phyloP scores from a whole-genome alignment of 371 early-diverging fungal species.

The Mucor racemosus region DNA sequence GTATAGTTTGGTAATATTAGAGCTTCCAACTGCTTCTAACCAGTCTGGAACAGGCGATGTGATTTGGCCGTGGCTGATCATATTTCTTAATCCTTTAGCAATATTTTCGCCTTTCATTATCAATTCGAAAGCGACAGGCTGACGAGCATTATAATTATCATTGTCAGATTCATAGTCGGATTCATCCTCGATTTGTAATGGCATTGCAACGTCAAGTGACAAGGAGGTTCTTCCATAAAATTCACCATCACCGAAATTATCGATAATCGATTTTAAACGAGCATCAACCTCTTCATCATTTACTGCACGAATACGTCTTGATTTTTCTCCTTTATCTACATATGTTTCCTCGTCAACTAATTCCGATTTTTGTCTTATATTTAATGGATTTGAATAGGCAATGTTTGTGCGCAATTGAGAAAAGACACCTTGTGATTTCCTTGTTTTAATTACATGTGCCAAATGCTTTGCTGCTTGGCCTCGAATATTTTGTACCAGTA shows the following conservation, averaged over 20 bases:
- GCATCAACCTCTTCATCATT: slow-evolving; percentile 23
- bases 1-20: slow-evolving; percentile 22
- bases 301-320: slow-evolving; percentile 39
- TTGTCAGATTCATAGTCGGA: background rate
- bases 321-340: slow-evolving; percentile 24
- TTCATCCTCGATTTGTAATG: background rate
- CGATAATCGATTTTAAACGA: slow-evolving; percentile 14
- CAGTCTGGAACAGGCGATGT: slow-evolving; percentile 48
- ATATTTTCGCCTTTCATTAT: slow-evolving; percentile 54
- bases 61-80: slow-evolving; percentile 44
- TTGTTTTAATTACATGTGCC: slow-evolving; percentile 37
- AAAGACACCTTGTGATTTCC: slow-evolving; percentile 49
- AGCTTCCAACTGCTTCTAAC: slow-evolving; percentile 36
- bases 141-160: background rate
- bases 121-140: slow-evolving; percentile 27
- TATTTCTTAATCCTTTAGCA: slow-evolving; percentile 50
- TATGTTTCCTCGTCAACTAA: slow-evolving; percentile 12
- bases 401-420: slow-evolving; percentile 47
- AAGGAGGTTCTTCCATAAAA: background rate
- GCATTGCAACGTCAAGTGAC: background rate
- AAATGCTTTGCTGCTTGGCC: slow-evolving; percentile 40
- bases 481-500: slow-evolving; percentile 22
- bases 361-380: slow-evolving; percentile 23
- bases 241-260: background rate
- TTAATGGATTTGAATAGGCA: slow-evolving; percentile 57